Base-by-base conservation (phyloP, 495 filamentous ascomycete genomes). In the Podospora pseudoanserina region DNA sequence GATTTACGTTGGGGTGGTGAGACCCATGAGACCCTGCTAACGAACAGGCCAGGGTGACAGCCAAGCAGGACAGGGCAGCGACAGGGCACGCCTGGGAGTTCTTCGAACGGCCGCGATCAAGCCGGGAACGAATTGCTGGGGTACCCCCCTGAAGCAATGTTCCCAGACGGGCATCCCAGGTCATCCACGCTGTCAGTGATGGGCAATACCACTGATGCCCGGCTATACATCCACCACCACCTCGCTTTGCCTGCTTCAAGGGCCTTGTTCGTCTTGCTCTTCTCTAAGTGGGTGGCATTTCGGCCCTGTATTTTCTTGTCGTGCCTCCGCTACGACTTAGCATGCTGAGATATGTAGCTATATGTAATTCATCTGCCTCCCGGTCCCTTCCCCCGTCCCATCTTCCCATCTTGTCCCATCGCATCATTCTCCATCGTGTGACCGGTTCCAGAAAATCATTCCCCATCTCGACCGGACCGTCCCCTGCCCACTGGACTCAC, bases 371-470 rank as follows among this genome's bases (percentile, higher is more conserved):
- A 61, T 49, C 39, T 49, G 13, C 39, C 39, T 49, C 39, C 39
- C 39, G 39, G 39, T 23, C n/a, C 55, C 64, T 58, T 64, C 61
- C 57, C 63, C 63, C 49, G 56, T 49, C 68, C 67, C 62, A 67
- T 63, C 54, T 62, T 62, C 61, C 65, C 63, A 59, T 71, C 67
- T 72, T 55, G 58, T 68, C 70, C 71, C 67, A 65, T 72, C 34
- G n/a, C 61, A 69, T 56, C 71, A 68, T 63, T 67, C 60, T 70
- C 73, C 53, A 60, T 70, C 49, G 70, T 73, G 74, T 70, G 67
- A 74, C 68, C 18, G 73, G 70, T 68, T 49, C 71, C 71, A 71
- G 73, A 71, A 66, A 67, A 72, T 74, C 73, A 70, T 27, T 18
- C 4, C 60, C 62, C 23, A 55, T 57, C 68, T 72, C 60, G 61